Evolutionary conservation across 129 eudicot species (phyloP), one percentile per base, ranked within the genome.

Genomic region (Calendula officinalis): DNA sequence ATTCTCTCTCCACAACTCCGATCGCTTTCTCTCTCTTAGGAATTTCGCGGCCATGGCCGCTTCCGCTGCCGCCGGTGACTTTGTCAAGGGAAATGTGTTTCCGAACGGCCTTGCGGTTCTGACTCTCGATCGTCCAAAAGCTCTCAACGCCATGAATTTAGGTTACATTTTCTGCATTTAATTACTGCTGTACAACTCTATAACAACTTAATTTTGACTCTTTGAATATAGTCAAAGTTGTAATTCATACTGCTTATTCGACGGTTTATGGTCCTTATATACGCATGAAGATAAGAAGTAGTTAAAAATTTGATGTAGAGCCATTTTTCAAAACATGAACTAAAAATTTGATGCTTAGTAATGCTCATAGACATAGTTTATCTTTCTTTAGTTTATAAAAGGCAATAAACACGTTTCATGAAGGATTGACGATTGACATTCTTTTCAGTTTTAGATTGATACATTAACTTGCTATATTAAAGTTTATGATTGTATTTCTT

Each of bases 41-140:
- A 77, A 47, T 62, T 77, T 90, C 52, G 65, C 87, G 17, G 67
- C 54, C 22, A 87, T 91, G 97, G 81, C 95, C 6, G 38, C 56
- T 42, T 48, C 59, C 48, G 73, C 36, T 84, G 73, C 60, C 32
- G 64, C 53, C 46, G 92, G 78, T 39, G 95, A 86, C 30, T 84
- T 77, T 33, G 94, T 87, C 44, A 86, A 77, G 64, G 97, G 97
- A 32, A 77, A 34, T 55, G 83, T 90, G 44, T 80, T 53, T 61
- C 83, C 87, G 0, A 90, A 90, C 77, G 97, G 97, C 77, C 82
- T 90, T 68, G 94, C 87, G 4, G 69, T 90, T 35, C 66, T 90
- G 72, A 90, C 97, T 64, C 89, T 90, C 51, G 97, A 90, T 80
- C 97, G 97, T 57, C 89, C 97, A 33, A 86, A 84, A 76, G 95